phyloP scores from a whole-genome alignment of 768 basidiomycete genomes.

The Mycena maculata region DNA sequence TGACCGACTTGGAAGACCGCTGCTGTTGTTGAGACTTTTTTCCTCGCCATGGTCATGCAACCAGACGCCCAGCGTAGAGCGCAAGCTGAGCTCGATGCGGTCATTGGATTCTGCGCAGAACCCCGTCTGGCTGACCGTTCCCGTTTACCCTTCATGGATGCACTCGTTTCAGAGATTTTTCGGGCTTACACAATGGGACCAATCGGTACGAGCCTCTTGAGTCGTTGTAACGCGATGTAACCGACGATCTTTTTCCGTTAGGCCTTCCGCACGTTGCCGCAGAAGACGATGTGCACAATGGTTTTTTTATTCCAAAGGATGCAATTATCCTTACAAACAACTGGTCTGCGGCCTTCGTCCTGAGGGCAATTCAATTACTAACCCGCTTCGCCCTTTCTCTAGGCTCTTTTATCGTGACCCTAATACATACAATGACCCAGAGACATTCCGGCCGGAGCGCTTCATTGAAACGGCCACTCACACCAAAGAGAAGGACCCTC shows the following conservation, averaged over 20 bases:
- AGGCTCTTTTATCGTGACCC: constrained; percentile 37
- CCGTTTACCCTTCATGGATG: constrained; percentile 36
- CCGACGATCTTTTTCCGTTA: background rate
- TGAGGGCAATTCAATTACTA: background rate
- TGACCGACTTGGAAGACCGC: constrained; percentile 6
- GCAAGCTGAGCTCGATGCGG: constrained; percentile 43
- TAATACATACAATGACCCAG: constrained; percentile 35
- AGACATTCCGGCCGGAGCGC: constrained; percentile 35
- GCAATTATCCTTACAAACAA: constrained; percentile 33
- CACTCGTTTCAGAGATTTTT: constrained; percentile 21
- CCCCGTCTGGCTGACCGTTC: constrained; percentile 38
- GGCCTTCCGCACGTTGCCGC: constrained; percentile 30
- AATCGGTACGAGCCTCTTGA: constrained; percentile 14
- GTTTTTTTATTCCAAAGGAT: constrained; percentile 36
- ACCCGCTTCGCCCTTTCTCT: background rate
- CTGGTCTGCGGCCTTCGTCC: constrained; percentile 17
- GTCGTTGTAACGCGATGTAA: background rate
- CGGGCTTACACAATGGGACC: constrained; percentile 22
- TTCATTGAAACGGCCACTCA: constrained; percentile 29
- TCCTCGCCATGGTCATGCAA: constrained; percentile 40
- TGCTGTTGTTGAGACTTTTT: constrained; percentile 33
- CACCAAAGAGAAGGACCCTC: constrained; percentile 33
- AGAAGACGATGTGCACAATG: constrained; percentile 33
- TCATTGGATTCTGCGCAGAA: constrained; percentile 37
- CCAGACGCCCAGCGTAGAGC: constrained; percentile 40